A percentile compares a stretch with the other conserved stretches of the same genome.
These are phyloP conservation scores for Daldinia childiae DNA, from an alignment of 495 filamentous ascomycete genomes.

Conservation along the genomic window DNA sequence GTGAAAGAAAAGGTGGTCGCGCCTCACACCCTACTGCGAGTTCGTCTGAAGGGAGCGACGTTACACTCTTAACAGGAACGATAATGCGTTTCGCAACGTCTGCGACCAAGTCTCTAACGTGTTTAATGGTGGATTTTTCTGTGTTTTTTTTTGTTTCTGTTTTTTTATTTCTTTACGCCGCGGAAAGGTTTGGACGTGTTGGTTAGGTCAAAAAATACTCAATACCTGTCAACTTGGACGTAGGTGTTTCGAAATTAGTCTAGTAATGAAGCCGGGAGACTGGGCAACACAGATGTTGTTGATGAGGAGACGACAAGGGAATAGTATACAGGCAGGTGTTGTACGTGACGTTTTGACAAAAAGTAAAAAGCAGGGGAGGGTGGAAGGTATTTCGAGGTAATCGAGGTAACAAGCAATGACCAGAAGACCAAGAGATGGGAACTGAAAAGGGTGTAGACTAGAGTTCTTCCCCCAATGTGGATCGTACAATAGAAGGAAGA, in stretches of 20 bases:
- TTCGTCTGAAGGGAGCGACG: conserved; percentile 34
- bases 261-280: conserved; percentile 27
- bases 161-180: conserved; percentile 19
- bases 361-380: conserved; percentile 16
- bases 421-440: conserved; percentile 20
- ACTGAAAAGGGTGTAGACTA: conserved; percentile 28
- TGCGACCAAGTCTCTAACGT: conserved; percentile 17
- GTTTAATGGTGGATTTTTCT: not conserved
- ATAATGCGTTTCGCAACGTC: conserved; percentile 35
- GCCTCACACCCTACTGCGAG: conserved; percentile 27
- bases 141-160: not conserved
- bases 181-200: conserved; percentile 6
- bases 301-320: conserved; percentile 24
- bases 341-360: conserved; percentile 30
- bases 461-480: conserved; percentile 22
- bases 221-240: conserved; percentile 15
- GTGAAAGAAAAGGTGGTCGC: conserved; percentile 16
- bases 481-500: conserved; percentile 31
- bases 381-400: conserved; percentile 27
- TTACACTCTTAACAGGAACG: conserved; percentile 37
- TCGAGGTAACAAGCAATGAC: conserved; percentile 35
- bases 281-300: conserved; percentile 25
- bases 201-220: conserved; percentile 16
- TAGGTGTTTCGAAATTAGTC: conserved; percentile 20
- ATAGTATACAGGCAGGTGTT: conserved; percentile 34